A percentile compares a stretch with the other conserved stretches of the same genome.
Conservation (phyloP, 2,329 filamentous ascomycete species). For the Bipolaris bicolor region DNA sequence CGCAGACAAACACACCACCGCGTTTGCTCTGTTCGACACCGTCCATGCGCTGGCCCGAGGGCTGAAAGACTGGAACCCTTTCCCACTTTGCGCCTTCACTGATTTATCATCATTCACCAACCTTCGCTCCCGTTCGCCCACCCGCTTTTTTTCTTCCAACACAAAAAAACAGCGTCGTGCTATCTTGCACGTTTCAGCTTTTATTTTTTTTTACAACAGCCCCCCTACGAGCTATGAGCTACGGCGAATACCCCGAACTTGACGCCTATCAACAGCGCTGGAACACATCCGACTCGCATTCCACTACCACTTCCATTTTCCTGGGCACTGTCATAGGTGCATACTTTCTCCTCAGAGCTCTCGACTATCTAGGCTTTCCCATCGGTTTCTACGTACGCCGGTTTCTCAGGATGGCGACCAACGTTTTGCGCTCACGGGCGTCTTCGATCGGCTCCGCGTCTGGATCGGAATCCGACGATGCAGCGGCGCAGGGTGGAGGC, state of each 20-base stretch:
- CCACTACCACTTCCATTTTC: conserved; percentile 23
- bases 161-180: not conserved
- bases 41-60: conserved; percentile 43
- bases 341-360: conserved; percentile 38
- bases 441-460: conserved; percentile 11
- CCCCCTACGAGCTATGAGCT: conserved; percentile 31
- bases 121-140: conserved; percentile 15
- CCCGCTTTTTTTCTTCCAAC: not conserved
- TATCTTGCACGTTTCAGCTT: conserved; percentile 8
- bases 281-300: conserved; percentile 18
- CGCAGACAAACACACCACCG: conserved; percentile 35
- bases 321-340: conserved; percentile 29
- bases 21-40: conserved; percentile 37
- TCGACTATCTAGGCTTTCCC: conserved; percentile 40
- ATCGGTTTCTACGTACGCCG: conserved; percentile 58
- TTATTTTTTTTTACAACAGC: conserved; percentile 16
- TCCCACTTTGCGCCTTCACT: conserved; percentile 7
- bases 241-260: conserved; percentile 24
- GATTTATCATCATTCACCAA: conserved; percentile 15
- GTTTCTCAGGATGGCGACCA: conserved; percentile 47
- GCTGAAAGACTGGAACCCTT: conserved; percentile 29
- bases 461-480: conserved; percentile 27
- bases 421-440: conserved; percentile 12
- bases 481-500: conserved; percentile 30
- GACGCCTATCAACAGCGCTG: conserved; percentile 25